Evolutionary conservation across 2,329 filamentous ascomycete genomes (phyloP).

Genomic region (Pestalotiopsis sp.): DNA sequence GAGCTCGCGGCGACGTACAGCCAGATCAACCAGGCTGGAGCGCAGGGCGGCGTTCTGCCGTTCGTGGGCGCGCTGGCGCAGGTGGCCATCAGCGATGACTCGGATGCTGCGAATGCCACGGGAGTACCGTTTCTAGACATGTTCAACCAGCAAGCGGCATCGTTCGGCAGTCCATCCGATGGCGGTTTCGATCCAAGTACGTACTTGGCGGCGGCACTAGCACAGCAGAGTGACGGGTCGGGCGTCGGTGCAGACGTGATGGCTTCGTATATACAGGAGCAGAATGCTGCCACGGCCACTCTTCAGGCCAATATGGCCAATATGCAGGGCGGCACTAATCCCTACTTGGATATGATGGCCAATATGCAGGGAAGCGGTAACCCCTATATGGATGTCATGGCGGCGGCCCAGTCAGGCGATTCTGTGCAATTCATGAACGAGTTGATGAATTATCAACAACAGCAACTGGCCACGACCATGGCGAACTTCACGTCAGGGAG

Average conservation of each 20-base stretch:
- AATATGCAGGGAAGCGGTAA: background rate
- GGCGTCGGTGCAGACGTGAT: background rate
- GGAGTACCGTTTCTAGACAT: background rate
- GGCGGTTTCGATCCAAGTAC: background rate
- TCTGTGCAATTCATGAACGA: background rate
- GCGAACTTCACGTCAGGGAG: background rate
- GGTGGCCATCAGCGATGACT: background rate
- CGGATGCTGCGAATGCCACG: background rate
- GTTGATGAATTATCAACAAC: background rate
- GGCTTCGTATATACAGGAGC: background rate
- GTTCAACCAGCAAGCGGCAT: background rate
- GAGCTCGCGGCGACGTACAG: slow-evolving; percentile 9
- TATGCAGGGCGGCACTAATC: background rate
- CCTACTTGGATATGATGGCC: background rate
- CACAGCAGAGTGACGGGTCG: background rate
- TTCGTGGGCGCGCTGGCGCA: background rate
- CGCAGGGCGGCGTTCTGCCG: background rate
- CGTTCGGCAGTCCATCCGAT: background rate
- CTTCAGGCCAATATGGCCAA: background rate
- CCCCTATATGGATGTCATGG: background rate
- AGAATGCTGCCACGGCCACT: background rate
- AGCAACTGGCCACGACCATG: background rate
- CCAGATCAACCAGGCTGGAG: background rate
- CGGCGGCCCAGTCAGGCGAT: background rate
- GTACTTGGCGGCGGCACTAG: background rate